A percentile compares a stretch with the other conserved stretches of the same genome.
phyloP scores from a whole-genome alignment of 768 basidiomycete genomes.

The Tephrocybe sp. region DNA sequence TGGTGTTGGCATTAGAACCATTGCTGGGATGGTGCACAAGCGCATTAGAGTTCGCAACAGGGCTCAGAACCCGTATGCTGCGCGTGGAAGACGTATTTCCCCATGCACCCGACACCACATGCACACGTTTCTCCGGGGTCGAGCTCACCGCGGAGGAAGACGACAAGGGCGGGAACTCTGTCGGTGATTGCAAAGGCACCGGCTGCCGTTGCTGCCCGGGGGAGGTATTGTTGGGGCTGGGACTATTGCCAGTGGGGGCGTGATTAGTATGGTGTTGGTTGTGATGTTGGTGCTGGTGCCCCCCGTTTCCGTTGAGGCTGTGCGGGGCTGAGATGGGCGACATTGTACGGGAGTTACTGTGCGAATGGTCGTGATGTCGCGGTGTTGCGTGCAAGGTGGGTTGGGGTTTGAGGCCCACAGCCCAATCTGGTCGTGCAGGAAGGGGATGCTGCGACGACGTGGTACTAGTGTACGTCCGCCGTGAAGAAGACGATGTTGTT shows the following conservation, averaged over 20 bases:
- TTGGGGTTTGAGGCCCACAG: slow-evolving; percentile 79
- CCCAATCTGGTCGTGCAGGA: slow-evolving; percentile 86
- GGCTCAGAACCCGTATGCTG: slow-evolving; percentile 46
- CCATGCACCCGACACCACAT: slow-evolving; percentile 69
- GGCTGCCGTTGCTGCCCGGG: slow-evolving; percentile 32
- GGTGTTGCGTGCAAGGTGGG: slow-evolving; percentile 57
- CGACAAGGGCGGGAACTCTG: slow-evolving; percentile 72
- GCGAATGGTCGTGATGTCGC: slow-evolving; percentile 54
- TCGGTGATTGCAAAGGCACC: slow-evolving; percentile 45
- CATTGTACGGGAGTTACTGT: slow-evolving; percentile 37
- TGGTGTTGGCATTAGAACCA: neutral
- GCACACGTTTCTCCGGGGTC: slow-evolving; percentile 50
- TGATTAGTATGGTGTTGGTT: no score
- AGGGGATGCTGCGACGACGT: slow-evolving; percentile 76
- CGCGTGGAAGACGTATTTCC: slow-evolving; percentile 55
- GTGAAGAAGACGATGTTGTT: slow-evolving; percentile 77
- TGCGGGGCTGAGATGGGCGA: slow-evolving; percentile 42
- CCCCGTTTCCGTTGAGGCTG: slow-evolving; percentile 29
- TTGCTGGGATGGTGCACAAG: slow-evolving; percentile 34
- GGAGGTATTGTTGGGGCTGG: slow-evolving; percentile 19
- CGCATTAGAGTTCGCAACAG: slow-evolving; percentile 26
- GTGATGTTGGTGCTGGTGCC: neutral
- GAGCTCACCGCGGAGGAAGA: slow-evolving; percentile 35
- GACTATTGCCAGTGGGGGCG: slow-evolving; percentile 17
- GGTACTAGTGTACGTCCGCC: slow-evolving; percentile 72